Percentiles rank a stretch among this genome's conserved stretches.
phyloP scores from a whole-genome alignment of 2,329 filamentous ascomycete species.

The Curvularia lunata region DNA sequence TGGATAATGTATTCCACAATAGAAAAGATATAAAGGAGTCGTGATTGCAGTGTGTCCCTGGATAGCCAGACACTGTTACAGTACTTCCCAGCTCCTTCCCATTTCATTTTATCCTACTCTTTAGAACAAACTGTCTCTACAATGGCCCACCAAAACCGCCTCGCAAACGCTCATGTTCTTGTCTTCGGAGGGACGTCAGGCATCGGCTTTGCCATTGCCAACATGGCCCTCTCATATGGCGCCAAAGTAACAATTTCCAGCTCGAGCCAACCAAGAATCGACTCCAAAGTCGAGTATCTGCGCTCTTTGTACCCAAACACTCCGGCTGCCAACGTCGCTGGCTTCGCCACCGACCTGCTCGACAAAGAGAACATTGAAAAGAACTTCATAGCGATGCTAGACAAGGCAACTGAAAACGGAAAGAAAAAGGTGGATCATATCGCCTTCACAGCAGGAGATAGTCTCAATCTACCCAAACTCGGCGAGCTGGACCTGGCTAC shows the following conservation, averaged over 20 bases:
- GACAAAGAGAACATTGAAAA: conserved; percentile 36
- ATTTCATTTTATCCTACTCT: not conserved
- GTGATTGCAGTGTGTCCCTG: not conserved
- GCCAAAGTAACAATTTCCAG: conserved; percentile 65
- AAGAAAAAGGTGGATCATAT: conserved; percentile 44
- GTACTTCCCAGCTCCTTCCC: not conserved
- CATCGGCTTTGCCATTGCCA: conserved; percentile 68
- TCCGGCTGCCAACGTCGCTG: conserved; percentile 26
- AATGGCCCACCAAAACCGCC: conserved; percentile 55
- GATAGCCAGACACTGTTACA: not conserved
- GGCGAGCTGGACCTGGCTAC: conserved; percentile 31
- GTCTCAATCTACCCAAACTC: conserved; percentile 27
- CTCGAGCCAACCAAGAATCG: conserved; percentile 60
- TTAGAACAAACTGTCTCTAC: not conserved
- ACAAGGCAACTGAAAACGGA: conserved; percentile 36
- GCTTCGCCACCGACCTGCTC: conserved; percentile 38
- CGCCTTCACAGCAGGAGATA: conserved; percentile 40
- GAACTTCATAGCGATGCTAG: conserved; percentile 36
- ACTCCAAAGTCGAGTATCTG: conserved; percentile 57
- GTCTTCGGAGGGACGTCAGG: conserved; percentile 70
- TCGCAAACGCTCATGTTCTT: conserved; percentile 59
- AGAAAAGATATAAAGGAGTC: not conserved
- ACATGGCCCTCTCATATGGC: conserved; percentile 62
- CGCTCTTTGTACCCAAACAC: conserved; percentile 49
- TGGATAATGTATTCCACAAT: not conserved